phyloP scores from a whole-genome alignment of 2,329 filamentous ascomycete species.

The Epicoccum nigrum region DNA sequence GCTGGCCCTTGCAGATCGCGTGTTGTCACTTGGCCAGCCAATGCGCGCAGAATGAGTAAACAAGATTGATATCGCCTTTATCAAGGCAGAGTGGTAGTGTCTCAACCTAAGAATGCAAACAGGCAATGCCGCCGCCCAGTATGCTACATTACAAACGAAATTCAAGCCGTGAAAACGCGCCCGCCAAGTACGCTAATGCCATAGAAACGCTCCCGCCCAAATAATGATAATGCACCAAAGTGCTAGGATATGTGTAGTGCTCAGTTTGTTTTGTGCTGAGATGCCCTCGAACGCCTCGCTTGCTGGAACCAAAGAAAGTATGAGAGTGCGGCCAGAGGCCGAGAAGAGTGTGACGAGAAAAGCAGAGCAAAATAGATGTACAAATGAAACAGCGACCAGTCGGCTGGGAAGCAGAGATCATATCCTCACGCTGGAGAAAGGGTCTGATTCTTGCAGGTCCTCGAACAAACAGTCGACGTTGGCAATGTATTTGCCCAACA shows the following conservation, averaged over 20 bases:
- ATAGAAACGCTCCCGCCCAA: constrained; percentile 11
- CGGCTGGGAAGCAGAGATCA: not conserved
- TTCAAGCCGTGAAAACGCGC: constrained; percentile 8
- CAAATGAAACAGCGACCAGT: constrained; percentile 19
- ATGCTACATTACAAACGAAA: constrained; percentile 17
- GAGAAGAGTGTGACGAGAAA: constrained; percentile 22
- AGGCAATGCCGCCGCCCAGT: constrained; percentile 9
- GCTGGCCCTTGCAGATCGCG: constrained; percentile 12
- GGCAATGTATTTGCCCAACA: constrained; percentile 79
- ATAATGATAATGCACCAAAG: constrained; percentile 11
- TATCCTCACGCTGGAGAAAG: constrained; percentile 50
- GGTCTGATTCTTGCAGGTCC: constrained; percentile 79
- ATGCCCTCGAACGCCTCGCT: constrained; percentile 37
- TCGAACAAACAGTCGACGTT: constrained; percentile 80
- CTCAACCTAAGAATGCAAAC: constrained; percentile 19
- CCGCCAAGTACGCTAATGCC: constrained; percentile 15
- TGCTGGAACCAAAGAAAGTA: constrained; percentile 24
- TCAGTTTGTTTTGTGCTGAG: constrained; percentile 20
- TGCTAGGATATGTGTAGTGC: constrained; percentile 10
- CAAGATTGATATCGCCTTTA: constrained; percentile 11
- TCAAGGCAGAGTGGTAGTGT: constrained; percentile 17
- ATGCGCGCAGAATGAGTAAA: constrained; percentile 1
- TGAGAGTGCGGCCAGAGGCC: constrained; percentile 6
- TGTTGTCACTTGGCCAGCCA: constrained; percentile 10
- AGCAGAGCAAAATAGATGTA: constrained; percentile 17